Evolutionary conservation across 2,329 filamentous ascomycete genomes (phyloP).

Genomic region (Exophiala spinifera): DNA sequence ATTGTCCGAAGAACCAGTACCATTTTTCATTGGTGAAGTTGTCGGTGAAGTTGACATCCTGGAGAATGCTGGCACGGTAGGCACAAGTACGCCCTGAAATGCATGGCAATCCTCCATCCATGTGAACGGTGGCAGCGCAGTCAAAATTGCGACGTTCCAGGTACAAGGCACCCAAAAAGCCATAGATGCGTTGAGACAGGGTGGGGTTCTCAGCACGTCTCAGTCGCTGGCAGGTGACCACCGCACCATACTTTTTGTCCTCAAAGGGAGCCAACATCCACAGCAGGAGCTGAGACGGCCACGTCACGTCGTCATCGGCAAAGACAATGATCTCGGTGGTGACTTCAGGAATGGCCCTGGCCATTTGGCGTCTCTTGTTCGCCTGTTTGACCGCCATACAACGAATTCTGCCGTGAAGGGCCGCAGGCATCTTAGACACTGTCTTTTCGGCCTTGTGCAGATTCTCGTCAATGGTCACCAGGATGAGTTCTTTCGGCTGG

Average conservation of each 20-base stretch:
- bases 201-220: conserved; percentile 63
- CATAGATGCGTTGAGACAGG: conserved; percentile 66
- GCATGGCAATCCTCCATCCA: conserved; percentile 94
- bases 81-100: conserved; percentile 92
- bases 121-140: conserved; percentile 89
- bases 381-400: conserved; percentile 67
- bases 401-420: conserved; percentile 23
- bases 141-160: conserved; percentile 94
- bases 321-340: conserved; percentile 82
- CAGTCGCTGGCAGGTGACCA: conserved; percentile 86
- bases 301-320: conserved; percentile 93
- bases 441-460: conserved; percentile 65
- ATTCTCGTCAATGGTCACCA: conserved; percentile 85
- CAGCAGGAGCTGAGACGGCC: conserved; percentile 78
- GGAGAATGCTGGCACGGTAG: conserved; percentile 83
- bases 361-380: conserved; percentile 94
- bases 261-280: conserved; percentile 95
- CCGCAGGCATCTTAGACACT: conserved; percentile 48
- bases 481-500: conserved; percentile 66
- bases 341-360: conserved; percentile 82
- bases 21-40: conserved; percentile 90
- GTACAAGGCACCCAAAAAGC: conserved; percentile 88
- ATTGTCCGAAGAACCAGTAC: conserved; percentile 70
- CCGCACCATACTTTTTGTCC: conserved; percentile 75
- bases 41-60: conserved; percentile 78